Evolutionary conservation across 2,329 filamentous ascomycete genomes (phyloP), one percentile per base, ranked within the genome.

Genomic region (Trichoderma hamatum): DNA sequence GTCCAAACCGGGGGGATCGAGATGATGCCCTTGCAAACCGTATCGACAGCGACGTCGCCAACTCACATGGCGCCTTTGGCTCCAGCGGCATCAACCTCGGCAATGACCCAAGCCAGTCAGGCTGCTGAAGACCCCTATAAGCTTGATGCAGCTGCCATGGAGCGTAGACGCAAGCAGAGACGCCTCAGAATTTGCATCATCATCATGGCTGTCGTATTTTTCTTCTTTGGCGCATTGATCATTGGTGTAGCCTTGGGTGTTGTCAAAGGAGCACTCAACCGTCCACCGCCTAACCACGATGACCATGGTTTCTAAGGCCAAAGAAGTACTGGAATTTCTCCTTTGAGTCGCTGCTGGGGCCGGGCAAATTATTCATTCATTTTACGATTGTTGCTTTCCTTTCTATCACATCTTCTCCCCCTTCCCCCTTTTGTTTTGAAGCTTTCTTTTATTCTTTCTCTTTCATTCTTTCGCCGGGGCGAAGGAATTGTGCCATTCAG

Each of bases 231-330:
- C 51, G 75, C 73, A 14, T 55, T 77, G 39, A 70, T 73, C n/a
- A 66, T 77, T 9, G 75, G 75, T 3, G 64, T 77, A 14, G 70
- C 75, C 19, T 59, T 77, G 58, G 75, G 75, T 3, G 73, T 76
- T 7, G 65, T 75, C 7, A 76, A 74, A 49, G 67, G 39, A 26
- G 30, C 36, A 16, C 54, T 51, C 30, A 65, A 69, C 61, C 52
- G 43, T 49, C 52, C 26, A 24, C 51, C n/a, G 5, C 49, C 61
- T 10, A 32, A 55, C n/a, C 61, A 49, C 21, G 34, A 30, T 26
- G 34, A 32, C 11, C 19, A n/a, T 34, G n/a, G 28, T 28, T 60
- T 60, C 21, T 67, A 28, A 66, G 46, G 52, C 13, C n/a, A n/a
- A 34, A 21, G 24, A 24, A 34, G n/a, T 5, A 7, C 14, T 36